Percentiles rank a stretch among this genome's conserved stretches.
Evolutionary conservation across 2,329 filamentous ascomycete species (phyloP).

Genomic region (Berkeleyomyces rouxiae): DNA sequence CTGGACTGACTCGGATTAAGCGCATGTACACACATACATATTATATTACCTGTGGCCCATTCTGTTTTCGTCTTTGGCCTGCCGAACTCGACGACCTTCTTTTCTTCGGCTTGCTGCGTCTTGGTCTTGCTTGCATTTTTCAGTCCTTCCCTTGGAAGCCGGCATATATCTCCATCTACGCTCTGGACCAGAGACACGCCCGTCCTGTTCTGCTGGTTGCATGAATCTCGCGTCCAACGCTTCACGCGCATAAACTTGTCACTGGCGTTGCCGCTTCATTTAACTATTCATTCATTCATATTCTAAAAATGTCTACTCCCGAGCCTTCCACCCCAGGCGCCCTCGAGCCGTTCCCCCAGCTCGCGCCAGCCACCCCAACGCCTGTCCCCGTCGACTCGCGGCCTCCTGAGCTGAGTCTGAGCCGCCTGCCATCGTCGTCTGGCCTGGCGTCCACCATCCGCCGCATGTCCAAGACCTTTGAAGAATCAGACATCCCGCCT

Average conservation of each 20-base stretch:
- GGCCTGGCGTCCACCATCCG: slow-evolving; percentile 17
- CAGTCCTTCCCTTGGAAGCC: neutral
- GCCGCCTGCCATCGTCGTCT: neutral
- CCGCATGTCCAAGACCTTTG: slow-evolving; percentile 24
- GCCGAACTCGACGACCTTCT: no score
- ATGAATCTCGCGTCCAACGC: neutral
- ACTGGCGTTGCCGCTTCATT: neutral
- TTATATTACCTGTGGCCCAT: neutral
- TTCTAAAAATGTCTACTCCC: neutral
- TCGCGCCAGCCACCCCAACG: neutral
- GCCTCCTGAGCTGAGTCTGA: neutral
- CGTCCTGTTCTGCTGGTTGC: no score
- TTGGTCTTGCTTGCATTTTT: neutral
- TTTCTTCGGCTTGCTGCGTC: no score
- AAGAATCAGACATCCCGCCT: slow-evolving; percentile 29
- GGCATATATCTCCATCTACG: neutral
- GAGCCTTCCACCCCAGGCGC: neutral
- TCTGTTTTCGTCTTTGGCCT: no score
- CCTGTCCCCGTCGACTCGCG: neutral
- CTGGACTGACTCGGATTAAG: neutral
- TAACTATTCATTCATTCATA: no score
- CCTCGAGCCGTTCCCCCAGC: neutral
- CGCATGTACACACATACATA: neutral
- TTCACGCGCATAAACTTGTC: neutral
- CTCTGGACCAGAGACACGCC: no score